phyloP scores from a whole-genome alignment of 2,329 filamentous ascomycete genomes.

The Camptophora hylomeconis region DNA sequence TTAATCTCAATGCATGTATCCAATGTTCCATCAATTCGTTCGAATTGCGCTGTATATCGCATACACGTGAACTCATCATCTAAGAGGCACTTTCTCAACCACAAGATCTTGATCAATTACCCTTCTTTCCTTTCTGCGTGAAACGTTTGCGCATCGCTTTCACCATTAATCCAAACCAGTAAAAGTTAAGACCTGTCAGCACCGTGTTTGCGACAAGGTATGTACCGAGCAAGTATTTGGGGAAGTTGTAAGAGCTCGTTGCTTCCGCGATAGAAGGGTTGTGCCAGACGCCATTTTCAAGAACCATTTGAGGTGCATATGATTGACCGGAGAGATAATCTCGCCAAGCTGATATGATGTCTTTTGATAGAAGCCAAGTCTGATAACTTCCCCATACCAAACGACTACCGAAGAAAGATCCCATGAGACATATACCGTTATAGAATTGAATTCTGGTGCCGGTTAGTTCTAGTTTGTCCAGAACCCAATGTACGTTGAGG shows the following conservation, averaged over 20 bases:
- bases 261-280: constrained; percentile 17
- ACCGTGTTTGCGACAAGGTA: constrained; percentile 60
- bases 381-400: constrained; percentile 67
- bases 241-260: constrained; percentile 40
- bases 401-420: constrained; percentile 64
- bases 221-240: constrained; percentile 53
- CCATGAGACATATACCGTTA: constrained; percentile 61
- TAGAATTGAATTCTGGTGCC: constrained; percentile 61
- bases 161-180: constrained; percentile 84
- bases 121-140: background rate
- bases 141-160: constrained; percentile 4
- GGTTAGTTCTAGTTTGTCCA: constrained; percentile 72
- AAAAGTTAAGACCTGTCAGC: constrained; percentile 65
- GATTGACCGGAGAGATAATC: too few species aligned
- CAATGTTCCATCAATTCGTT: too few species aligned
- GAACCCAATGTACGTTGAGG: constrained; percentile 84
- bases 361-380: constrained; percentile 54
- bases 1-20: too few species aligned
- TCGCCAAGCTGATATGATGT: constrained; percentile 44
- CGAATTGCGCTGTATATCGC: too few species aligned
- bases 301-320: too few species aligned
- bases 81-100: too few species aligned
- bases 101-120: too few species aligned
- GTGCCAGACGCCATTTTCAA: constrained; percentile 1
- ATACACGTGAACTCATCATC: too few species aligned